Evolutionary conservation across 176 grass and related monocot species (phyloP), one percentile per base, ranked within the genome.

Genomic region (Eragrostis curvula): DNA sequence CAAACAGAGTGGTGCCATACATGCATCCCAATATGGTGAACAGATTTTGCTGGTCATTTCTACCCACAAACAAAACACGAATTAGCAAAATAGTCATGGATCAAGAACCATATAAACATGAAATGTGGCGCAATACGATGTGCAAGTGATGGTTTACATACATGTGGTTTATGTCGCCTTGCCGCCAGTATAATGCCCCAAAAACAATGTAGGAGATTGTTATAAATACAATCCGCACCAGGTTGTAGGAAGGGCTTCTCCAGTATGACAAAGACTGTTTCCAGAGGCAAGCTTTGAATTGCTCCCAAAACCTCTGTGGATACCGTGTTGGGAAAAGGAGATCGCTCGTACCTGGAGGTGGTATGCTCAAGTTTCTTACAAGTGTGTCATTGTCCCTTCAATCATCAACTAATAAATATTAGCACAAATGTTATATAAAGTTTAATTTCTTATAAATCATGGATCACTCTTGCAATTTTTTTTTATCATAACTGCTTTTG

Each of bases 211-310:
- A 73, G 0, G 65, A 15, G 1, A 83, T 0, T 23, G 90, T 36
- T 49, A 83, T 84, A 60, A 89, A 93, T n/a, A 85, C 39, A 57
- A 87, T 87, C 36, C 94, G 80, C 53, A 91, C 81, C 73, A 87
- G 69, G 51, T 93, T 93, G 68, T 97, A 97, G 39, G 87, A 86
- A 83, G 94, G 91, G 74, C 63, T 93, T 83, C 94, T 97, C 94
- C 94, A 97, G 73, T 97, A 87, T 7, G 88, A 97, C 59, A 93
- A 78, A 39, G 57, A 77, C 68, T 97, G 94, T 66, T 97, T 97
- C 94, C 94, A 97, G 21, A 97, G 70, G 41, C 88, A 97, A 30
- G 91, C 94, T 86, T 89, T 97, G 39, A 93, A 84, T 42, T 93
- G 94, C 57, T 79, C 91, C 83, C 63, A 56, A 60, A 81, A 81